These are phyloP conservation scores for Leishmania tropica DNA, from an alignment of 208 protist genomes.

Conservation along the genomic window DNA sequence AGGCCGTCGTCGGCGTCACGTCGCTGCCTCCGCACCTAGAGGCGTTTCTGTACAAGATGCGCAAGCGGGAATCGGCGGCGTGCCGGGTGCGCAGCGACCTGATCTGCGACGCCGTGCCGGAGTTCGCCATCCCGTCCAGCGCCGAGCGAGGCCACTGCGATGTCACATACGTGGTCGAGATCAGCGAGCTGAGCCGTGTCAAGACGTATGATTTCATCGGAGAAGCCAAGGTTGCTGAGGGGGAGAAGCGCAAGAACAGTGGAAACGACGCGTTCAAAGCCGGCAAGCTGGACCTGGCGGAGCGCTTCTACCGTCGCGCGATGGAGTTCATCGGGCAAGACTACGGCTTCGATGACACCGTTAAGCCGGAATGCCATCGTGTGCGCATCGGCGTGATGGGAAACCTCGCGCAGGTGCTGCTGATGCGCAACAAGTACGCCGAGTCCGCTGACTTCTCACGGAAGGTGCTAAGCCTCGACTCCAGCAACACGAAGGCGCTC, in stretches of 20 bases:
- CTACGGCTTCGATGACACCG: conserved; percentile 58
- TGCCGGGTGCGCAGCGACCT: conserved; percentile 59
- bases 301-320: conserved; percentile 84
- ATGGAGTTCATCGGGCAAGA: conserved; percentile 87
- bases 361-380: conserved; percentile 56
- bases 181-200: conserved; percentile 59
- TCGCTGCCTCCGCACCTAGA: conserved; percentile 73
- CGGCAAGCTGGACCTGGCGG: conserved; percentile 58
- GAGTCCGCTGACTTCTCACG: conserved; percentile 61
- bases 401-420: conserved; percentile 85
- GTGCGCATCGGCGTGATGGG: conserved; percentile 57
- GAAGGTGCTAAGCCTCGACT: conserved; percentile 70
- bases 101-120: conserved; percentile 46
- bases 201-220: conserved; percentile 74
- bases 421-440: conserved; percentile 45
- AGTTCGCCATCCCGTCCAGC: conserved; percentile 59
- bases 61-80: conserved; percentile 64
- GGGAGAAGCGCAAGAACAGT: conserved; percentile 65
- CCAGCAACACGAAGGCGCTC: conserved; percentile 70
- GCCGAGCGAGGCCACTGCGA: conserved; percentile 27
- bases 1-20: conserved; percentile 61
- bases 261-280: conserved; percentile 85
- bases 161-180: conserved; percentile 73
- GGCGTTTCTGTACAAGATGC: conserved; percentile 74
- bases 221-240: conserved; percentile 65